phyloP scores from a whole-genome alignment of 2,329 filamentous ascomycete genomes.

The Chrysosporium keratinophilum region DNA sequence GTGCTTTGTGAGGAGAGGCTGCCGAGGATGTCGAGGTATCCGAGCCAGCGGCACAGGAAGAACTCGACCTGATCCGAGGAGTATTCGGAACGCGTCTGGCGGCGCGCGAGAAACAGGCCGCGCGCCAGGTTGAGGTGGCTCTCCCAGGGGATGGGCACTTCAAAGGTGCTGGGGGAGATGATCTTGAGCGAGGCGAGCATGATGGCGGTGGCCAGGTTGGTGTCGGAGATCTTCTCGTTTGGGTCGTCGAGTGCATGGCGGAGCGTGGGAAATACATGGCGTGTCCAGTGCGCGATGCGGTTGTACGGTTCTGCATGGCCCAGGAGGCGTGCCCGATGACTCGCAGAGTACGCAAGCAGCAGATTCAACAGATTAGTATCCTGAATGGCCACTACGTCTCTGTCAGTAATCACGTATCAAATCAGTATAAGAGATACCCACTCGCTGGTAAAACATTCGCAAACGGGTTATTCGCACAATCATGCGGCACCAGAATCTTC shows the following conservation, averaged over 20 bases:
- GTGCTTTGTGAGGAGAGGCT: constrained; percentile 53
- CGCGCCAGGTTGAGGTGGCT: constrained; percentile 65
- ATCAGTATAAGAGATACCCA: constrained; percentile 30
- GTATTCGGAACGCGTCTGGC: constrained; percentile 47
- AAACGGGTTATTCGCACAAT: constrained; percentile 52
- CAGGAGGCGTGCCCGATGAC: constrained; percentile 64
- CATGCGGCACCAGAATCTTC: constrained; percentile 52
- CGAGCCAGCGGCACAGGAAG: constrained; percentile 73
- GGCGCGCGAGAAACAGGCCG: constrained; percentile 59
- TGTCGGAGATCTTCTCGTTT: constrained; percentile 55
- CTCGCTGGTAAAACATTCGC: constrained; percentile 52
- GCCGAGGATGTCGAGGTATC: constrained; percentile 71
- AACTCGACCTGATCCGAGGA: constrained; percentile 48
- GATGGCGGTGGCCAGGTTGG: constrained; percentile 68
- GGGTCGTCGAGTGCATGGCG: constrained; percentile 55
- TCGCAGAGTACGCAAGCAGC: constrained; percentile 73
- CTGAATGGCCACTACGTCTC: constrained; percentile 33
- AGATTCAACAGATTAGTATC: constrained; percentile 58
- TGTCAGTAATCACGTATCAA: constrained; percentile 34
- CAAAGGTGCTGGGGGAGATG: constrained; percentile 70
- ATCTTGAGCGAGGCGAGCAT: constrained; percentile 79
- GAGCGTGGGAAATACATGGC: constrained; percentile 58
- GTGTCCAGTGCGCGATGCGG: constrained; percentile 70
- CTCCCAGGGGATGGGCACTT: constrained; percentile 71
- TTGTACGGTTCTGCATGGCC: constrained; percentile 63